Percentiles rank a stretch among this genome's conserved stretches.
Evolutionary conservation across 805 yeast species (phyloP).

Genomic region (Priceomyces castillae): DNA sequence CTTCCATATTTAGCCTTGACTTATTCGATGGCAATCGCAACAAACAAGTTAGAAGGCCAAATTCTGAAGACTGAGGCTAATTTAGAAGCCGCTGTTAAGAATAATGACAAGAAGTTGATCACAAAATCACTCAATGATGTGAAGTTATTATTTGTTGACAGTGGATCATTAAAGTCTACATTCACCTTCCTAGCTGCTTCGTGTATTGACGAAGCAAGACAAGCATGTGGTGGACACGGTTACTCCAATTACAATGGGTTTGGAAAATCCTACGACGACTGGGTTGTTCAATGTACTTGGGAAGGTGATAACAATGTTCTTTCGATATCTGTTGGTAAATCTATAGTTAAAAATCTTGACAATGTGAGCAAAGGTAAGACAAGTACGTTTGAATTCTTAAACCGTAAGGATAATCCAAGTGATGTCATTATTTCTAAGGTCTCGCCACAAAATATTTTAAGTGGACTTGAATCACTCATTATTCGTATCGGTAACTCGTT

Average conservation of each 20-base stretch:
- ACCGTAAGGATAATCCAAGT: slow-evolving; percentile 19
- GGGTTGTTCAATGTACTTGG: slow-evolving; percentile 99
- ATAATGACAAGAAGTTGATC: slow-evolving; percentile 46
- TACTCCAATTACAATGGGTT: slow-evolving; percentile 91
- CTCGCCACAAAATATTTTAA: slow-evolving; percentile 10
- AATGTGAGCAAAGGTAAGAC: slow-evolving; percentile 39
- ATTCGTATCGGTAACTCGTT: slow-evolving; percentile 36
- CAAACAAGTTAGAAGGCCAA: slow-evolving; percentile 56
- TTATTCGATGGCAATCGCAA: slow-evolving; percentile 72
- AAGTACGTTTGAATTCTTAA: slow-evolving; percentile 36
- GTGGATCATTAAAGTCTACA: slow-evolving; percentile 86
- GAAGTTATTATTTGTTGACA: slow-evolving; percentile 76
- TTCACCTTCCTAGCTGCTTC: slow-evolving; percentile 83
- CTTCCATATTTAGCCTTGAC: slow-evolving; percentile 80
- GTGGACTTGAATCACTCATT: slow-evolving; percentile 34
- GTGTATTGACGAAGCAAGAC: slow-evolving; percentile 85
- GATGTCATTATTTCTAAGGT: slow-evolving; percentile 34
- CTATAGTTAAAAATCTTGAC: slow-evolving; percentile 54
- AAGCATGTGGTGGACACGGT: slow-evolving; percentile 95
- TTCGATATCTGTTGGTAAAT: slow-evolving; percentile 80
- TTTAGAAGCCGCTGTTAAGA: slow-evolving; percentile 53
- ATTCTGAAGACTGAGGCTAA: slow-evolving; percentile 49
- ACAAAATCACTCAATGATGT: slow-evolving; percentile 53
- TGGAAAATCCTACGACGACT: slow-evolving; percentile 84
- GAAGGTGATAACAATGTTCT: slow-evolving; percentile 94